These are phyloP conservation scores for Nidula niveotomentosa DNA, from an alignment of 1,284 basidiomycete species.

Conservation along the genomic window DNA sequence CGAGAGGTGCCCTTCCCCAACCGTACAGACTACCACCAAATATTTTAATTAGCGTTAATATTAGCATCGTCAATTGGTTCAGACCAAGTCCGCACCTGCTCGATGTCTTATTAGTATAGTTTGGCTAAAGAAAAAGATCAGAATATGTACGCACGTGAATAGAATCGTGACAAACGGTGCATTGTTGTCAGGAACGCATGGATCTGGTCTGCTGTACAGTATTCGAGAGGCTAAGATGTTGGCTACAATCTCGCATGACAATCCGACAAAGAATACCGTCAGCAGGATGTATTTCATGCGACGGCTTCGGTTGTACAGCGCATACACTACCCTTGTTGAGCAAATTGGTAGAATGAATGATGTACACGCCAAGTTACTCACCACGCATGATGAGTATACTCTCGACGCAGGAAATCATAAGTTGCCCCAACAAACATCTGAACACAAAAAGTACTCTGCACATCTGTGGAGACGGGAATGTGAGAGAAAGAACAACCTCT, in stretches of 20 bases:
- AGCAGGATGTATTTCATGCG: constrained; percentile 1
- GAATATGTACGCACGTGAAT: no score
- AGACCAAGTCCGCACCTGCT: constrained; percentile 4
- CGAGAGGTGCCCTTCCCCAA: constrained; percentile 10
- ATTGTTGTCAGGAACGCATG: no score
- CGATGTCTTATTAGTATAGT: no score
- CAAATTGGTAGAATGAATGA: not conserved
- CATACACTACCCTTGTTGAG: constrained; percentile 6
- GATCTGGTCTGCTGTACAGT: no score
- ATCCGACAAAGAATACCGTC: not conserved
- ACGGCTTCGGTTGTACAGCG: constrained; percentile 6
- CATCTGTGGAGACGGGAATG: not conserved
- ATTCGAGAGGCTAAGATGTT: no score
- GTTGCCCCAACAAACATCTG: constrained; percentile 1
- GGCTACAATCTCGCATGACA: no score
- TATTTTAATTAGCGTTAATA: constrained; percentile 10
- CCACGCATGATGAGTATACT: constrained; percentile 4
- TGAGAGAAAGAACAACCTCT: not conserved
- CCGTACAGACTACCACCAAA: constrained; percentile 5
- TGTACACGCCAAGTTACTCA: not conserved
- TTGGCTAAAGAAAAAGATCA: no score
- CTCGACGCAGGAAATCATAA: constrained; percentile 1
- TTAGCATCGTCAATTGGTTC: constrained; percentile 7
- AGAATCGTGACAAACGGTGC: no score
- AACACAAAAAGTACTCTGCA: not conserved